Evolutionary conservation across 2,329 filamentous ascomycete species (phyloP).

Genomic region (Trichoderma asperellum): DNA sequence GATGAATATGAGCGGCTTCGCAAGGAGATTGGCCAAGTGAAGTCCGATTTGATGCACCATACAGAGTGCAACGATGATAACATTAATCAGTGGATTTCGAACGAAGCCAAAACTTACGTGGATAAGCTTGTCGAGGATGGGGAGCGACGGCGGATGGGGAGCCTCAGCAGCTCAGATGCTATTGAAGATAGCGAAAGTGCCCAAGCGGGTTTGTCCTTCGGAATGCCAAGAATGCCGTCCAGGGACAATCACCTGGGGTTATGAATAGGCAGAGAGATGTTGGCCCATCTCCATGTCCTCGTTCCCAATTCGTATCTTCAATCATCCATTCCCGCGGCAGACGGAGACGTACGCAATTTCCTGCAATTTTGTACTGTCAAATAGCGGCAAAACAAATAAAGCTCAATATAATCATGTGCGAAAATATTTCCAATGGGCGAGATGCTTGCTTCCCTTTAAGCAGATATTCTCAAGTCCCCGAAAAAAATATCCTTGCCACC

Average conservation of each 20-base stretch:
- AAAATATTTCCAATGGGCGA: too few species aligned
- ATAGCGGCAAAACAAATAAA: too few species aligned
- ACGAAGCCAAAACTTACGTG: constrained; percentile 54
- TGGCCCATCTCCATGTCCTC: not conserved
- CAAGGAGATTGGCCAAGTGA: constrained; percentile 52
- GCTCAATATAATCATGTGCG: too few species aligned
- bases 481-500: too few species aligned
- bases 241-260: not conserved
- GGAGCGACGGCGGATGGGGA: not conserved
- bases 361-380: too few species aligned
- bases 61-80: constrained; percentile 56
- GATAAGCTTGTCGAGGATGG: constrained; percentile 32
- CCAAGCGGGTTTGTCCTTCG: not conserved
- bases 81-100: constrained; percentile 58
- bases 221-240: not conserved
- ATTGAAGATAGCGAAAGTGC: not conserved
- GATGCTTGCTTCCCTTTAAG: too few species aligned
- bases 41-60: constrained; percentile 56
- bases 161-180: not conserved
- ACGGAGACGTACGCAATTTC: not conserved
- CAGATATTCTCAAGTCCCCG: too few species aligned
- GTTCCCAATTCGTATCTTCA: not conserved
- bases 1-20: constrained; percentile 49
- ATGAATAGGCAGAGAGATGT: not conserved
- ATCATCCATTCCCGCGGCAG: not conserved